Evolutionary conservation across 179 eudicot species (phyloP), one percentile per base, ranked within the genome.

Genomic region (Corrigiola litoralis): DNA sequence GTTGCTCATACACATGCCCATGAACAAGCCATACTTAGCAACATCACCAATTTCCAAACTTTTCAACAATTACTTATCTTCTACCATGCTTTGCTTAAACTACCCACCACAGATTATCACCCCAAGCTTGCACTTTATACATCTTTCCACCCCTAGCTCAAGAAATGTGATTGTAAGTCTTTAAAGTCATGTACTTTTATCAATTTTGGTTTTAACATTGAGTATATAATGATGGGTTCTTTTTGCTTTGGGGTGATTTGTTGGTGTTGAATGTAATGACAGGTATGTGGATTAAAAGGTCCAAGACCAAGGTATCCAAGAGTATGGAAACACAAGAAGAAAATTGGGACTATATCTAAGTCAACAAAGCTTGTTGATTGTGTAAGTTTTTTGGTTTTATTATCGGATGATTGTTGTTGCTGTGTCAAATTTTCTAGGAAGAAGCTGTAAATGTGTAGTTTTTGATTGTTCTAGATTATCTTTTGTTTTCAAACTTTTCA

Each of bases 251-350:
- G 28, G 20, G 42, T 44, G 29, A 59, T 25, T 49, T 45, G 46
- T 14, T 42, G 61, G 62, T 61, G 21, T 66, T 44, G 58, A 29
- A 51, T 55, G 37, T 67, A 41, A 67, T 40, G 34, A 29, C 74
- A 88, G 96, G 88, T 85, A 57, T 89, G 94, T 75, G 98, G 84
- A 55, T 80, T 83, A 52, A 92, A 80, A 77, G 98, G 98, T 72
- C 96, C 98, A 77, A 88, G 98, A 70, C 98, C 90, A 17, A 86
- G 98, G 60, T 86, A 78, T 65, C 96, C 98, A 51, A 81, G 96
- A 36, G 98, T 92, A 29, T 91, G 97, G 98, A 92, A 83, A 77
- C 76, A 84, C 63, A 82, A 71, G 27, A 85, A 74, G 69, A 80
- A 48, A 62, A 80, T 89, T 66, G 98, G 98, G 67, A 92, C 98